Base-by-base conservation (phyloP, 2,329 filamentous ascomycete species). In the Akanthomyces uredinophilus region DNA sequence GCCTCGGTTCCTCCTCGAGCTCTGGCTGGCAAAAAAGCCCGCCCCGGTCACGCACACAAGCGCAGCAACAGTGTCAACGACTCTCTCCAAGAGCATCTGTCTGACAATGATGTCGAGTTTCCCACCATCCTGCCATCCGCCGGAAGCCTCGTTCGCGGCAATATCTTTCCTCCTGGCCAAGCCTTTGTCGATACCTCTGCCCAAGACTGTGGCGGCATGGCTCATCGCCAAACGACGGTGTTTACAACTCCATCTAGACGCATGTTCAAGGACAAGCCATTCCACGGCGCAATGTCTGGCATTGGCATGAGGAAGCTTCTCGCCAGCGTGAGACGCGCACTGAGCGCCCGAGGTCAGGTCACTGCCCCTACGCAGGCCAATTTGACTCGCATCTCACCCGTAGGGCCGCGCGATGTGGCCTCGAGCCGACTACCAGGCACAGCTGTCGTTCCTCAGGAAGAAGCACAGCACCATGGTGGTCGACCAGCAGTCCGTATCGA, bases 11-110 rank as follows among this genome's bases (percentile, higher is more conserved):
- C 84, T 4, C 85, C 86, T 4, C 82, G 81, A 61, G 76, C 83
- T 1, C 73, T 87, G 2, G 78, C 80, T 13, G 84, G 83, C 61
- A 88, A 87, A 70, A 80, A 83, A 18, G 79, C 84, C 8, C 82
- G 85, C 18, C 81, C 85, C 22, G 74, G 76, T 11, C 81, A 83
- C 65, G 73, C 78, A 3, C 92, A 96, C 74, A 93, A 92, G 73
- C 87, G 92, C 24, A 96, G 91, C 70, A 92, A 88, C 55, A 97
- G 93, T 72, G 88, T 95, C 68, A 91, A 90, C 0, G 91, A 97
- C 75, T 94, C 93, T 1, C 74, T 94, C 57, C 81, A 92, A 67
- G 90, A 95, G 74, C 87, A 77, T 75, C 84, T 73, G 24, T 73
- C 74, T 6, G 82, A 84, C 65, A 83, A 82, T 65, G 83, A 83